Percentiles rank a stretch among this genome's conserved stretches.
Evolutionary conservation across 345 rosid genomes (phyloP).

Genomic region (Raphanus sativus): DNA sequence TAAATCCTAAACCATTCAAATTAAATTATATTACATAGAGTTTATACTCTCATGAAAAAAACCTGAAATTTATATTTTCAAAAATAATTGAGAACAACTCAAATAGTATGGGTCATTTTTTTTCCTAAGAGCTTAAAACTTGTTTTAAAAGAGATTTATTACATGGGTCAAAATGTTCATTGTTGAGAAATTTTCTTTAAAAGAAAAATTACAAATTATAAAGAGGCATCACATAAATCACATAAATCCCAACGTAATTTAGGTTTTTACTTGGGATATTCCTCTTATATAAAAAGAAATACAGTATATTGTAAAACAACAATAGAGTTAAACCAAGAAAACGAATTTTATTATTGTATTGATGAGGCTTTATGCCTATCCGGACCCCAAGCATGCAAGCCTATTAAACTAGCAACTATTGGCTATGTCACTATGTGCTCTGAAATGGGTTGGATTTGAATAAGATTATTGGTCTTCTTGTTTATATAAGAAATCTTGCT

Average conservation of each 20-base stretch:
- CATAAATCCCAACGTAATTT: too few relatives aligned
- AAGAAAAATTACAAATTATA: too few relatives aligned
- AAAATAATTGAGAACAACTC: not conserved
- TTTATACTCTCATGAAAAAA: not conserved
- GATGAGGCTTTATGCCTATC: not conserved
- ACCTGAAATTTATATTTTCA: not conserved
- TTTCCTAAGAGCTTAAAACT: too few relatives aligned
- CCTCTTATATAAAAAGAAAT: not conserved
- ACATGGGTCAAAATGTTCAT: not conserved
- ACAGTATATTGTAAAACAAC: not conserved
- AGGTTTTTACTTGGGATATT: not conserved
- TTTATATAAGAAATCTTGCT: too few relatives aligned
- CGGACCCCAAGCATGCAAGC: not conserved
- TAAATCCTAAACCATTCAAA: not conserved
- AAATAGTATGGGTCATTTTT: not conserved
- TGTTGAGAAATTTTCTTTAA: not conserved
- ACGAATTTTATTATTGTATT: not conserved
- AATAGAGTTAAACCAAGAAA: not conserved
- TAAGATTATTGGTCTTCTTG: too few relatives aligned
- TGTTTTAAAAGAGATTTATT: too few relatives aligned
- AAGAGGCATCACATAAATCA: too few relatives aligned
- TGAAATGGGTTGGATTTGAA: not conserved
- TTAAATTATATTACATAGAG: not conserved
- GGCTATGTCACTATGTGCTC: slow-evolving; percentile 16
- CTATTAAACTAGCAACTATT: slow-evolving; percentile 13